phyloP scores from a whole-genome alignment of 1,284 basidiomycete genomes.

The Leccinum pachyderme region DNA sequence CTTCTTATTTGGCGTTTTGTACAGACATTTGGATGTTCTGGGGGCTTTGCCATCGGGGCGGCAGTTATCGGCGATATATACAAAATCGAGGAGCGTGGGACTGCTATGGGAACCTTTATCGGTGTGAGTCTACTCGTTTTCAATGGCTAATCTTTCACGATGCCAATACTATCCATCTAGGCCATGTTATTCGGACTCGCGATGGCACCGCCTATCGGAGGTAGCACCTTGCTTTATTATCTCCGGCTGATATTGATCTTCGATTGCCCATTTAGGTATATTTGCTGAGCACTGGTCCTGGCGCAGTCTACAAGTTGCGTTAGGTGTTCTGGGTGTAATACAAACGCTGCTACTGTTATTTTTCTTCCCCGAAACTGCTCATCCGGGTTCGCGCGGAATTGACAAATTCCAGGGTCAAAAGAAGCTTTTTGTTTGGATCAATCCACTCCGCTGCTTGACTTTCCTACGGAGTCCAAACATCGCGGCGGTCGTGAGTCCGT shows the following conservation, averaged over 20 bases:
- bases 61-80: conserved; percentile 52
- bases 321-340: conserved; percentile 46
- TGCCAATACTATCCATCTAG: conserved; percentile 22
- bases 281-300: conserved; percentile 62
- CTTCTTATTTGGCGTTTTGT: conserved; percentile 47
- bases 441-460: conserved; percentile 54
- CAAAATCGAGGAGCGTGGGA: conserved; percentile 43
- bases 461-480: conserved; percentile 62
- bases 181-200: conserved; percentile 45
- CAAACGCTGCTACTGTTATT: conserved; percentile 46
- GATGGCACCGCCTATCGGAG: conserved; percentile 44
- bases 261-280: conserved; percentile 31
- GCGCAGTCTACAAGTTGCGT: conserved; percentile 60
- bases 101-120: conserved; percentile 47
- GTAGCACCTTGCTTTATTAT: conserved; percentile 18
- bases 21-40: conserved; percentile 44
- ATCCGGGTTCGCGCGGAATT: conserved; percentile 47
- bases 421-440: conserved; percentile 51
- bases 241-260: conserved; percentile 4
- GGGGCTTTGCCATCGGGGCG: conserved; percentile 43
- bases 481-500: conserved; percentile 46
- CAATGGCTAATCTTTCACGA: neutral
- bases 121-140: conserved; percentile 32
- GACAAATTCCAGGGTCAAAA: conserved; percentile 37
- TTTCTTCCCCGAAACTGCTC: conserved; percentile 71